phyloP scores from a whole-genome alignment of 495 filamentous ascomycete species.

The Lasiosphaeria miniovina region DNA sequence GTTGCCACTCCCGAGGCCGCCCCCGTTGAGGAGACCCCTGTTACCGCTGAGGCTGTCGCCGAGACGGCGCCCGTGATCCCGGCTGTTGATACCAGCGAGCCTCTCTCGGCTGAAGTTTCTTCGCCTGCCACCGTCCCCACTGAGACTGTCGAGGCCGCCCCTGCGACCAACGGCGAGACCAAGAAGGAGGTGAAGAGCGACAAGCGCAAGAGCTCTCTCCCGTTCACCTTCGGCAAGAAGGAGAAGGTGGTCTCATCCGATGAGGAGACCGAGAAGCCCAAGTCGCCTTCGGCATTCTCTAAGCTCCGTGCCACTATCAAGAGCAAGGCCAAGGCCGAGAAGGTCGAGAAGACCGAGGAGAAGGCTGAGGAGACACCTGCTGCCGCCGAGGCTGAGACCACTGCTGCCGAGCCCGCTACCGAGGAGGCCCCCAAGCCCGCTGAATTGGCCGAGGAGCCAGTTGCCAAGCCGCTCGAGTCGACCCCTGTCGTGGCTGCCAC shows the following conservation, averaged over 20 bases:
- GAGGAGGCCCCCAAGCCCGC: conserved; percentile 28
- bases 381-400: conserved; percentile 32
- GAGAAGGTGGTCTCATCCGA: conserved; percentile 46
- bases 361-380: conserved; percentile 39
- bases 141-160: conserved; percentile 41
- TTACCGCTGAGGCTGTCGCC: conserved; percentile 45
- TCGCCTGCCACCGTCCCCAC: conserved; percentile 44
- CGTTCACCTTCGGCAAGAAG: conserved; percentile 55
- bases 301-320: conserved; percentile 56
- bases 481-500: conserved; percentile 45
- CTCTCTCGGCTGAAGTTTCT: conserved; percentile 46
- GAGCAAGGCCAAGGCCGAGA: conserved; percentile 43
- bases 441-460: conserved; percentile 3
- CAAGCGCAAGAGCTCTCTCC: conserved; percentile 56
- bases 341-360: conserved; percentile 43
- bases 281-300: conserved; percentile 53
- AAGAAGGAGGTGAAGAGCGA: conserved; percentile 52
- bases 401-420: conserved; percentile 43
- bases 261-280: conserved; percentile 50
- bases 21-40: conserved; percentile 34
- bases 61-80: conserved; percentile 58
- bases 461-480: conserved; percentile 35
- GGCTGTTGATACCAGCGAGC: conserved; percentile 54
- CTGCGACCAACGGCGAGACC: conserved; percentile 49
- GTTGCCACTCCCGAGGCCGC: conserved; percentile 39